A percentile compares a stretch with the other conserved stretches of the same genome.
These are phyloP conservation scores for Colletotrichum phormii DNA, from an alignment of 2,329 filamentous ascomycete genomes.

Conservation along the genomic window DNA sequence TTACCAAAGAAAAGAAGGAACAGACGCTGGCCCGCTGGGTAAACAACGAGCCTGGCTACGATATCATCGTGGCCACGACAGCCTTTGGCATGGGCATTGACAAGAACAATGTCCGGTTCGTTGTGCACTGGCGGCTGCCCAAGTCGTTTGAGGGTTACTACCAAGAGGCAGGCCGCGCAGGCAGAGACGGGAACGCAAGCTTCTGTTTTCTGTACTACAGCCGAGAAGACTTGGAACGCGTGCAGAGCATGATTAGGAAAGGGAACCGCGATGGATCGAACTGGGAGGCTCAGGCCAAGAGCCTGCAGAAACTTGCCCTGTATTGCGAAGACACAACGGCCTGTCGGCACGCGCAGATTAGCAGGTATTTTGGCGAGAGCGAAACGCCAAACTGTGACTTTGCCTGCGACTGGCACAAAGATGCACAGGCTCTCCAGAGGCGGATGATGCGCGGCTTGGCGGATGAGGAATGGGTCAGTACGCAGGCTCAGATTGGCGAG, in stretches of 20 bases:
- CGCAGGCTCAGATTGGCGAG: slow-evolving; percentile 69
- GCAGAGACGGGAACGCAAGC: slow-evolving; percentile 87
- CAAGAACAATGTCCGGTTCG: slow-evolving; percentile 93
- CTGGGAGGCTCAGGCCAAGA: slow-evolving; percentile 66
- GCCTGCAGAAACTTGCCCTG: slow-evolving; percentile 75
- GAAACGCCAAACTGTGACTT: slow-evolving; percentile 72
- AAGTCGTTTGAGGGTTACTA: slow-evolving; percentile 97
- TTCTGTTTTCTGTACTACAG: slow-evolving; percentile 93
- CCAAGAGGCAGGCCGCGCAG: slow-evolving; percentile 92
- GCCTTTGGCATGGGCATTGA: slow-evolving; percentile 99
- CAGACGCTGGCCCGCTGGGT: slow-evolving; percentile 80
- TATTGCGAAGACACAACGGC: slow-evolving; percentile 83
- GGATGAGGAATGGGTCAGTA: slow-evolving; percentile 72
- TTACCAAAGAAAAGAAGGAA: slow-evolving; percentile 76
- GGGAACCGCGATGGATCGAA: slow-evolving; percentile 56
- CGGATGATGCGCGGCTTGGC: slow-evolving; percentile 68
- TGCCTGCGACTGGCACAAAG: slow-evolving; percentile 85
- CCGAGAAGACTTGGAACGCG: slow-evolving; percentile 84
- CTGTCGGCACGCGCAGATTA: slow-evolving; percentile 83
- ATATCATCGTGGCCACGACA: slow-evolving; percentile 93
- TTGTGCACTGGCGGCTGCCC: slow-evolving; percentile 93
- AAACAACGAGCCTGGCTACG: slow-evolving; percentile 79
- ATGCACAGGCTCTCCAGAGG: slow-evolving; percentile 66
- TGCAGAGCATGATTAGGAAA: slow-evolving; percentile 67
- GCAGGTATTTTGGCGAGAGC: slow-evolving; percentile 80